Base-by-base conservation (phyloP, 441 rosid genomes). In the Gossypium trilobum region DNA sequence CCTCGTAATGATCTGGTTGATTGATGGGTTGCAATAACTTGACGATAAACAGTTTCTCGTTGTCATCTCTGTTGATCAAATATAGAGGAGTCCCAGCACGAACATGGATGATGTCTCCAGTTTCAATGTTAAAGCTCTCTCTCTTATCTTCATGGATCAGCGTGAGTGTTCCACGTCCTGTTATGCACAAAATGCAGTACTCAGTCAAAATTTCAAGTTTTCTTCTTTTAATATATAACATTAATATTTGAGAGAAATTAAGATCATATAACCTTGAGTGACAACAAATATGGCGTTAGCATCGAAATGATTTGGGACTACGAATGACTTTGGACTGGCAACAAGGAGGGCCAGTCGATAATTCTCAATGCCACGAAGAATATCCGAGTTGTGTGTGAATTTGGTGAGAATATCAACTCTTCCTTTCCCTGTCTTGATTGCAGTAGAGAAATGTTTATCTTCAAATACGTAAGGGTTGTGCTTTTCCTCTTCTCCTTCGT, bases 401-500 rank as follows among this genome's bases (percentile, higher is more conserved):
- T 60, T 84, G 11, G 77, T 80, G 14, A 87, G 83, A 56, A 83
- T 39, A 10, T 48, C 29, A 13, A 82, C 60, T 14, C 77, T 70
- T 62, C 89, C 90, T 33, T 78, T 82, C 48, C 62, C 70, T 8
- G 73, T 78, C 75, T 73, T 33, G 4, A 73, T 46, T 60, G 5
- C 14, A 25, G 78, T 13, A 0, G 2, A 6, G 65, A 84, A 88
- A 74, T 84, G 74, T 46, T 71, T 5, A 0, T 72, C 73, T 57
- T 76, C 66, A 67, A 88, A 87, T 7, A 86, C 87, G n/a, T 82
- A 86, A 22, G 90, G 88, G 54, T 79, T 80, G n/a, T 72, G 59
- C 3, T 57, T 73, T 31, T 69, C 74, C 23, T 71, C 14, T 2
- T 5, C 74, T 29, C 52, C 36, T 5, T 66, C 56, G 4, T 57